Conservation (phyloP, 2,329 filamentous ascomycete genomes). For the Knufia fluminis region DNA sequence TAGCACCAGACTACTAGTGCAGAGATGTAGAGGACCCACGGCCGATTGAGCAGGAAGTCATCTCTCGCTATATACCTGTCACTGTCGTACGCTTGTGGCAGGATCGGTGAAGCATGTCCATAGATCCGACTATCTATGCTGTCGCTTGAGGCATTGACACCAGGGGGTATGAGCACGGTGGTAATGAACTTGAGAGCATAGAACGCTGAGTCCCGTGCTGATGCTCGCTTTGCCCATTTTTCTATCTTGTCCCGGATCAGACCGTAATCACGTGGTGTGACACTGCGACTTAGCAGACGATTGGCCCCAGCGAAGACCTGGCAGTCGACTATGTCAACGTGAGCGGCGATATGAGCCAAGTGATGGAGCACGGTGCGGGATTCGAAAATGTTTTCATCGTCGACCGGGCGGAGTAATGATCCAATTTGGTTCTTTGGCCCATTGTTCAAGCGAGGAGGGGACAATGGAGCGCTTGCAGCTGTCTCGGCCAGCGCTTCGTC, state of each 20-base stretch:
- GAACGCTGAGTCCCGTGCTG: conserved; percentile 82
- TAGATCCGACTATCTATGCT: conserved; percentile 28
- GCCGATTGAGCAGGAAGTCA: conserved; percentile 80
- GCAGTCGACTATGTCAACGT: conserved; percentile 93
- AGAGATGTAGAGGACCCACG: conserved; percentile 93
- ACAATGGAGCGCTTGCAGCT: conserved; percentile 26
- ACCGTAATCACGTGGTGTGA: conserved; percentile 71
- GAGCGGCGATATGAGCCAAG: conserved; percentile 94
- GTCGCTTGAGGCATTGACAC: conserved; percentile 29
- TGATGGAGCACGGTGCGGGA: conserved; percentile 84
- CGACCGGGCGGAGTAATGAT: conserved; percentile 36
- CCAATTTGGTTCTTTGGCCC: conserved; percentile 37
- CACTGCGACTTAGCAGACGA: conserved; percentile 72
- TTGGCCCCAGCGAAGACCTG: conserved; percentile 90
- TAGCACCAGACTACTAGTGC: conserved; percentile 92
- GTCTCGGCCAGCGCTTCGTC: conserved; percentile 65
- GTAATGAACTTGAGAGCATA: conserved; percentile 83
- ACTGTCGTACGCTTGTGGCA: conserved; percentile 27
- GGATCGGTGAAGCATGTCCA: conserved; percentile 23
- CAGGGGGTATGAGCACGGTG: conserved; percentile 63
- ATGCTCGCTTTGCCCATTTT: conserved; percentile 77
- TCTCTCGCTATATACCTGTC: conserved; percentile 69
- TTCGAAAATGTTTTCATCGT: conserved; percentile 70
- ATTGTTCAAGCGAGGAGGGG: conserved; percentile 26
- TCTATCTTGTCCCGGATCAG: conserved; percentile 71